These are phyloP conservation scores for Vitis hybrid DNA, from an alignment of 177 flowering plant genomes.

Conservation along the genomic window DNA sequence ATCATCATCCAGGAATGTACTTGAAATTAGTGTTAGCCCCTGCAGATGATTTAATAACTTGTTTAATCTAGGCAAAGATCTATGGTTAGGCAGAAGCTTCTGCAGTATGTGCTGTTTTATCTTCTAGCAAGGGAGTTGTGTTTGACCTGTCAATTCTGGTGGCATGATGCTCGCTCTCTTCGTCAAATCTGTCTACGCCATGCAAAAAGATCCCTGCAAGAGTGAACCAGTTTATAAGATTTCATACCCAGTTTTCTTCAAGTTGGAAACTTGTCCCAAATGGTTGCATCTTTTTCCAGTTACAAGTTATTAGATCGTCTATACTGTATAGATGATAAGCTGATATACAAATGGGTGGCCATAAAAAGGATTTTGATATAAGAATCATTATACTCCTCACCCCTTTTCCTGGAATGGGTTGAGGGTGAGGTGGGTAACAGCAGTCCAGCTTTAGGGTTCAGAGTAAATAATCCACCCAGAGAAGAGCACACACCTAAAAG, in stretches of 20 bases:
- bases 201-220: conserved; percentile 57
- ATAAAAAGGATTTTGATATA: not conserved
- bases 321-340: too few relatives aligned
- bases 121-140: conserved; percentile 48
- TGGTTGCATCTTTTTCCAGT: too few relatives aligned
- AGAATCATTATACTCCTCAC: too few relatives aligned
- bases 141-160: conserved; percentile 20
- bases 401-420: too few relatives aligned
- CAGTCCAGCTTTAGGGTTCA: too few relatives aligned
- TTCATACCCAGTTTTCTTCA: not conserved
- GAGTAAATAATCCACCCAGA: too few relatives aligned
- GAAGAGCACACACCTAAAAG: too few relatives aligned
- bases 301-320: too few relatives aligned
- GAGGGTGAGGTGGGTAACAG: too few relatives aligned
- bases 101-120: conserved; percentile 8
- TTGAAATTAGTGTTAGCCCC: not conserved
- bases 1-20: not conserved
- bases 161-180: conserved; percentile 36
- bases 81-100: conserved; percentile 15
- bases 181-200: conserved; percentile 57
- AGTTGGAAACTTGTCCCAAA: too few relatives aligned
- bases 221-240: not conserved
- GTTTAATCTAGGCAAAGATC: not conserved
- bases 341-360: not conserved
- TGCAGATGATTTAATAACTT: not conserved